Evolutionary conservation across 768 basidiomycete species (phyloP), one percentile per base, ranked within the genome.

Genomic region (Mycena sanguinolenta): DNA sequence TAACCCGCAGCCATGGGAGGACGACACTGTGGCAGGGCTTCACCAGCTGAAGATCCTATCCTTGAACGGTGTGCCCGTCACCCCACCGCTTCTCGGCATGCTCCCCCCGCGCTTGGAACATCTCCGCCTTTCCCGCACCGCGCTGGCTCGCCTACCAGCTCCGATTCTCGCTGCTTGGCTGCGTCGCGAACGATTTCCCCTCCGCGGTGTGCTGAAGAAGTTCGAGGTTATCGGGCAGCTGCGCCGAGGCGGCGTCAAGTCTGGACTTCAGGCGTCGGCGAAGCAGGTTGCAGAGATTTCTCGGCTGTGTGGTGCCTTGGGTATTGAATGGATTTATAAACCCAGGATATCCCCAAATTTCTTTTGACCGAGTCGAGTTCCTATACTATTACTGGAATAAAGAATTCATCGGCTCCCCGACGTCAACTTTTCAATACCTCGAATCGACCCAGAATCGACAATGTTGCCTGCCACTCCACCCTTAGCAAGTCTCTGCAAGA

Each of bases 201-300:
- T 61, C 16, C 66, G 49, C n/a, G 68, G 67, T 3, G 39, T 34
- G 2, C 58, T 73, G n/a, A 73, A 73, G 65, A 66, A 63, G 50
- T 60, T 73, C 3, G 46, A 62, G 38, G 19, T 67, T 0, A 30
- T 63, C 23, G 72, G 72, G 2, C 42, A 70, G 28, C 10, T 73
- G 49, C 65, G 44, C 2, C 52, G 27, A 17, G 23, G 57, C 16
- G 13, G 2, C 9, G 27, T 4, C 16, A 42, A 16, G 2, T 21
- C 23, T 21, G 65, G 60, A 28, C 28, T 27, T 17, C 39, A 65
- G 46, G 68, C 68, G 21, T 36, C 68, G 17, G 52, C 52, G 12
- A 52, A 39, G 52, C 59, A 67, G 57, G 19, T 58, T 25, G 64
- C 59, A 2, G 65, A 69, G 59, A 57, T 72, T 42, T 34, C 62